phyloP scores from a whole-genome alignment of 2,329 filamentous ascomycete genomes.

The Colletotrichum sp. region DNA sequence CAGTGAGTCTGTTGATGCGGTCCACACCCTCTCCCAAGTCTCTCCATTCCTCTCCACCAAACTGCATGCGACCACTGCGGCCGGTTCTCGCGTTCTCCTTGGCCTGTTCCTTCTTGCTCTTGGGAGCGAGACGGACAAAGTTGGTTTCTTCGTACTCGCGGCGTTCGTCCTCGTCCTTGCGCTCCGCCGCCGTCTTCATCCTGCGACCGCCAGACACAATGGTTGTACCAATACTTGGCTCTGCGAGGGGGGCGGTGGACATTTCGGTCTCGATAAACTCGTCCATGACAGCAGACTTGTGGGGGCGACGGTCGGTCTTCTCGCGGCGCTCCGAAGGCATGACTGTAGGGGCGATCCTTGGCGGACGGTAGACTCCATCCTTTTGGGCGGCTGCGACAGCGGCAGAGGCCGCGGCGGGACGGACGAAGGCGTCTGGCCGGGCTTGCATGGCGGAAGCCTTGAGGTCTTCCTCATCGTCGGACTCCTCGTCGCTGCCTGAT shows the following conservation, averaged over 20 bases:
- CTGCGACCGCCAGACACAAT: slow-evolving; percentile 80
- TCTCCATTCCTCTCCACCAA: slow-evolving; percentile 93
- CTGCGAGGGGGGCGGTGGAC: slow-evolving; percentile 78
- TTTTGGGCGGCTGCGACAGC: slow-evolving; percentile 38
- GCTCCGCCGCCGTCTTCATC: slow-evolving; percentile 78
- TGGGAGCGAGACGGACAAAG: slow-evolving; percentile 83
- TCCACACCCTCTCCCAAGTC: slow-evolving; percentile 85
- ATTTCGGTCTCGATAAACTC: slow-evolving; percentile 90
- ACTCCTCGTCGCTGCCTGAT: slow-evolving; percentile 36
- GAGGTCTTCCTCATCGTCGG: slow-evolving; percentile 32
- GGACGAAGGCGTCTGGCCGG: slow-evolving; percentile 40
- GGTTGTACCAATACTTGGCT: slow-evolving; percentile 91
- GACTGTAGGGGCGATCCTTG: slow-evolving; percentile 83
- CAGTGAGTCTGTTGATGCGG: slow-evolving; percentile 83
- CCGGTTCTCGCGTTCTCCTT: slow-evolving; percentile 64
- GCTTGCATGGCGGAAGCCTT: slow-evolving; percentile 21
- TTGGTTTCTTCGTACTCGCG: slow-evolving; percentile 91
- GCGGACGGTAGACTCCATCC: slow-evolving; percentile 83
- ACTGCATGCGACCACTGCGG: slow-evolving; percentile 64
- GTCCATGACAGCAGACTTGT: slow-evolving; percentile 85
- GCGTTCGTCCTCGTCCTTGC: slow-evolving; percentile 78
- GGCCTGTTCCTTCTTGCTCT: slow-evolving; percentile 84
- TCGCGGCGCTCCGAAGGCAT: slow-evolving; percentile 77
- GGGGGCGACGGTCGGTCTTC: slow-evolving; percentile 64
- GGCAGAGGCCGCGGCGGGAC: slow-evolving; percentile 33